Evolutionary conservation across 208 protist species (phyloP).

Genomic region (Balamuthia mandrillaris): DNA sequence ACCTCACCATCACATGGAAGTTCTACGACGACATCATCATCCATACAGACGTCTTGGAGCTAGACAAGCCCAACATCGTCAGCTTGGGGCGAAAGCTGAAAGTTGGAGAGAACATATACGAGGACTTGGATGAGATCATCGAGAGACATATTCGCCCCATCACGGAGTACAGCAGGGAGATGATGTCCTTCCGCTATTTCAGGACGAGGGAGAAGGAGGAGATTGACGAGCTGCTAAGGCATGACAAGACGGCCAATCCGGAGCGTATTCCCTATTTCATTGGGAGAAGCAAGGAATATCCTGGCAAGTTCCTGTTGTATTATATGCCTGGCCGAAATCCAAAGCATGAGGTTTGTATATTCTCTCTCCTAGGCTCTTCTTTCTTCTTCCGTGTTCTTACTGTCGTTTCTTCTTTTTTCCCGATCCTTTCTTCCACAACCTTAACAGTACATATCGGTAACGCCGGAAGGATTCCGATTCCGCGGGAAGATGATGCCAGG

Average conservation of each 20-base stretch:
- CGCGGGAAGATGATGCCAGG: not conserved
- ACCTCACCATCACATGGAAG: constrained; percentile 3
- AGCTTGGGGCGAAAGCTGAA: not conserved
- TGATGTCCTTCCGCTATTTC: not conserved
- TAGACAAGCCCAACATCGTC: too few species aligned
- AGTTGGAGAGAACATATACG: not conserved
- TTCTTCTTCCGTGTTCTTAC: not conserved
- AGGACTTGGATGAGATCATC: constrained; percentile 1
- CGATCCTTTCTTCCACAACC: not conserved
- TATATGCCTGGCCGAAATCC: not conserved
- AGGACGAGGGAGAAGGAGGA: not conserved
- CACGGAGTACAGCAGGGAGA: not conserved
- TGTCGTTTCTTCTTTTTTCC: not conserved
- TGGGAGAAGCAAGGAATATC: not conserved
- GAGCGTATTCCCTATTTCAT: not conserved
- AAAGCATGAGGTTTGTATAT: not conserved
- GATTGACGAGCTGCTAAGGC: not conserved
- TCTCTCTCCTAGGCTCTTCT: too few species aligned
- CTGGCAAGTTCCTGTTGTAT: not conserved
- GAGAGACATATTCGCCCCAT: not conserved
- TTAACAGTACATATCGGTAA: not conserved
- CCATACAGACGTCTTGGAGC: not conserved
- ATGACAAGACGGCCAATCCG: not conserved
- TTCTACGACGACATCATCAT: not conserved
- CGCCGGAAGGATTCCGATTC: not conserved